Conservation (phyloP, 2,329 filamentous ascomycete genomes). For the Huntiella abstrusa region DNA sequence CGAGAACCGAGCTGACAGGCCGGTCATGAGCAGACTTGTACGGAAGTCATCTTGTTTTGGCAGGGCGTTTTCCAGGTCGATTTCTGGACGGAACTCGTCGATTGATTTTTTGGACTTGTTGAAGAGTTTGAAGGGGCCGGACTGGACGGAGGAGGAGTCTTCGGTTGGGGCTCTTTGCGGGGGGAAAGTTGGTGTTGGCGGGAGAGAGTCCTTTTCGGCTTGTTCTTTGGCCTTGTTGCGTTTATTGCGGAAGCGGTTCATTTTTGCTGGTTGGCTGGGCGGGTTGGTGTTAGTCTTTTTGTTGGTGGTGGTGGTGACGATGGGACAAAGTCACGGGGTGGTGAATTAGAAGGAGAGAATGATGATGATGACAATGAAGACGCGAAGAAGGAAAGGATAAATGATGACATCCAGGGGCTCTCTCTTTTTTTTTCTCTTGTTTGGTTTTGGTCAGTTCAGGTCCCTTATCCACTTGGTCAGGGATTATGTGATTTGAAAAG, state of each 20-base stretch:
- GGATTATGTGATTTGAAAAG: no score
- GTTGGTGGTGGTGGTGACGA: neutral
- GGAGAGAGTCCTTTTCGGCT: conserved; percentile 24
- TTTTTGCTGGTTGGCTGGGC: conserved; percentile 19
- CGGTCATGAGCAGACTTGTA: conserved; percentile 89
- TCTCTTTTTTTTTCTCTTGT: no score
- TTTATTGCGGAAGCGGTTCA: conserved; percentile 63
- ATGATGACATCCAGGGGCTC: neutral
- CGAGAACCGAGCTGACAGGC: conserved; percentile 83
- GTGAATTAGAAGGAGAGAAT: neutral
- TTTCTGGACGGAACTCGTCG: conserved; percentile 40
- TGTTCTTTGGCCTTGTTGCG: conserved; percentile 44
- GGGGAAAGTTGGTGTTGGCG: conserved; percentile 15
- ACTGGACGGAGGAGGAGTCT: conserved; percentile 21
- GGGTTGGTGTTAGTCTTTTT: neutral
- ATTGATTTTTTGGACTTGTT: conserved; percentile 34
- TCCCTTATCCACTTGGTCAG: no score
- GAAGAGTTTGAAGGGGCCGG: conserved; percentile 35
- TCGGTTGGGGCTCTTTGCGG: conserved; percentile 27
- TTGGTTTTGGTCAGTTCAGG: no score
- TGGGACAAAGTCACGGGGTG: neutral
- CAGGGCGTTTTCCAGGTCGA: conserved; percentile 50
- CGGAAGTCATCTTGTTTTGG: conserved; percentile 79
- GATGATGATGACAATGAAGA: neutral
- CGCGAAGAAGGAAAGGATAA: neutral